Evolutionary conservation across 176 grass and related monocot genomes (phyloP), one percentile per base, ranked within the genome.

Genomic region (Tillandsia leiboldiana): DNA sequence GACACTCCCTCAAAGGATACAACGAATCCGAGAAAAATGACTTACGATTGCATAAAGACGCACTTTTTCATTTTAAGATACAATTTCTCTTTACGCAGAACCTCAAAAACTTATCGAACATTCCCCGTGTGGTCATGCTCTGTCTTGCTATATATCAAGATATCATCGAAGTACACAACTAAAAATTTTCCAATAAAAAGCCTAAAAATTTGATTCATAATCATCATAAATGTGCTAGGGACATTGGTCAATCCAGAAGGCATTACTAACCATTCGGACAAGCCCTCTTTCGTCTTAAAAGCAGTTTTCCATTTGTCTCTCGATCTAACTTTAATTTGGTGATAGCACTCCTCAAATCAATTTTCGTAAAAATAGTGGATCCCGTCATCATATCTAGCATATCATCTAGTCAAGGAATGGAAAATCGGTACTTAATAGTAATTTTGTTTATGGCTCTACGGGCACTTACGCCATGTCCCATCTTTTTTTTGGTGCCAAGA

Each of bases 301-400:
- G 72, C 15, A 6, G 42, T 75, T 12, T 75, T 75, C 54, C 72
- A 75, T 66, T 75, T 59, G 12, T 66, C 29, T 50, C 72, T 42
- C 1, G n/a, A 14, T 9, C 33, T 11, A 11, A 75, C 26, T n/a
- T 28, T 56, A 75, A 75, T 75, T 48, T 75, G 26, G 48, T 75
- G 27, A 8, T 75, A 65, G 1, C 57, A 24, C 27, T 65, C 29
- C 4, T 75, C 12, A 65, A 49, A 65, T 75, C 57, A 17, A 47
- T 63, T 11, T 75, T 75, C 0, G 59, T 64, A 26, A 75, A 75
- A 1, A 26, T 47, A 7, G 9, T 18, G 1, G 51, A 3, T 0
- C 72, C 58, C 2, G 8, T n/a, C 13, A 75, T 12, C 9, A 20
- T 27, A 26, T 66, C 27, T 8, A 66, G 10, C 59, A 62, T 75